Conservation (phyloP, 106 monocot genomes). For the Allium cepa region DNA sequence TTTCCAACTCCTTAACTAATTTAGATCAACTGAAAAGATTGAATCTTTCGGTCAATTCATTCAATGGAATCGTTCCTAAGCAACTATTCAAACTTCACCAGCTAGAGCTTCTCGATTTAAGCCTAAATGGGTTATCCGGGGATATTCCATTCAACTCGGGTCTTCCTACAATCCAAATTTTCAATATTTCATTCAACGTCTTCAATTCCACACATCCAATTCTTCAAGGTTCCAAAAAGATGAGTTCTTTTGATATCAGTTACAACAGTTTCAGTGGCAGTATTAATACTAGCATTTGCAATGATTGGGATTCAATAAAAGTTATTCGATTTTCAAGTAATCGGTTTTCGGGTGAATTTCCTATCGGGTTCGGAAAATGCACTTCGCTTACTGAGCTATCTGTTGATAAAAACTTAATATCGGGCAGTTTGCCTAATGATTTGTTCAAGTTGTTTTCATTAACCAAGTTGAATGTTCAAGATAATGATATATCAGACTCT, state of each 20-base stretch:
- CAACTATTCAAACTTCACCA: slow-evolving; percentile 29
- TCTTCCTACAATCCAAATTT: slow-evolving; percentile 39
- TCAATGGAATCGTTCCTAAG: slow-evolving; percentile 40
- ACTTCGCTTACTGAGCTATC: slow-evolving; percentile 42
- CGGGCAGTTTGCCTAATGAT: slow-evolving; percentile 60
- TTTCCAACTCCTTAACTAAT: slow-evolving; percentile 36
- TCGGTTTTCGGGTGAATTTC: slow-evolving; percentile 39
- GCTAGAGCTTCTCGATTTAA: slow-evolving; percentile 56
- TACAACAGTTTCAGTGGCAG: slow-evolving; percentile 48
- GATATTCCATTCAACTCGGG: slow-evolving; percentile 13
- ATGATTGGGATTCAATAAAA: slow-evolving; percentile 20
- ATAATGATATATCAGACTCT: slow-evolving; percentile 31
- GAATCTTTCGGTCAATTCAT: slow-evolving; percentile 50
- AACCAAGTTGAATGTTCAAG: slow-evolving; percentile 27
- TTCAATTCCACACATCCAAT: slow-evolving; percentile 57
- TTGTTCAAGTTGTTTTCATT: slow-evolving; percentile 46
- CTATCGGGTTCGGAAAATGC: slow-evolving; percentile 78
- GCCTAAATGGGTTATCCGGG: slow-evolving; percentile 52
- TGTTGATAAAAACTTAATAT: slow-evolving; percentile 34
- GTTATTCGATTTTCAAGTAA: slow-evolving; percentile 51
- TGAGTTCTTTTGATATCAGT: slow-evolving; percentile 36
- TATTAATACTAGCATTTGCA: slow-evolving; percentile 49
- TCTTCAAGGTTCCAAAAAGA: slow-evolving; percentile 25
- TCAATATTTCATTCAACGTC: slow-evolving; percentile 65
- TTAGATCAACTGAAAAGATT: slow-evolving; percentile 42